Evolutionary conservation across 2,329 filamentous ascomycete species (phyloP), one percentile per base, ranked within the genome.

Genomic region (Colletotrichum camelliae): DNA sequence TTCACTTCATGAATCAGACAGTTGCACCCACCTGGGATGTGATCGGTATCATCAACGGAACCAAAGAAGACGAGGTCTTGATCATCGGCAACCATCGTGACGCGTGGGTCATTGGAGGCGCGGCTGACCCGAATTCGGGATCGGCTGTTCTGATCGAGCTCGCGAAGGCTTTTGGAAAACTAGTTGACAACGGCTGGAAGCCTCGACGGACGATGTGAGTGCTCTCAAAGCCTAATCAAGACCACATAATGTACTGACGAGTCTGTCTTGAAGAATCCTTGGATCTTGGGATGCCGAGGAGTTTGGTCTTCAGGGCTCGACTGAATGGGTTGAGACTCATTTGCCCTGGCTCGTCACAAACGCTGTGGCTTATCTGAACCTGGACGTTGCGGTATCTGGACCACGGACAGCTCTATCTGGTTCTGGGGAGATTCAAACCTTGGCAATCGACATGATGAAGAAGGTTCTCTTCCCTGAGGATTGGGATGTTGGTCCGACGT

Each of bases 51-150:
- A 80, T 83, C 4, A 87, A 88, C 69, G 82, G 80, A 27, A 87
- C 83, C 2, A 83, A 86, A 61, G 82, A 86, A 0, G 79, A 81
- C 39, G 79, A 85, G 48, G 87, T 88, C 7, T 81, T 90, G 18
- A 81, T 90, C 33, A 83, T 90, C 29, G 88, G 88, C 5, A 90
- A 90, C 48, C 89, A 90, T 74, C 85, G 88, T 13, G 89, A 90
- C 80, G 89, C 89, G 0, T 90, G 89, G 89, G 88, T 89, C 12
- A 83, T 88, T 31, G 88, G 89, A 7, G 89, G 88, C 5, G 89
- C 88, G 2, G 87, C 86, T 0, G 89, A 90, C 68, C 88, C 89
- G 2, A 89, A 90, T 58, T 88, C 85, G 12, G 89, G 89, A 1
- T 86, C 85, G 4, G 86, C 88, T 2, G 84, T 89, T 4, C 80